Percentiles rank a stretch among this genome's conserved stretches.
Evolutionary conservation across 192 early-diverging fungal species (phyloP).

Genomic region (Coemansia sp.): DNA sequence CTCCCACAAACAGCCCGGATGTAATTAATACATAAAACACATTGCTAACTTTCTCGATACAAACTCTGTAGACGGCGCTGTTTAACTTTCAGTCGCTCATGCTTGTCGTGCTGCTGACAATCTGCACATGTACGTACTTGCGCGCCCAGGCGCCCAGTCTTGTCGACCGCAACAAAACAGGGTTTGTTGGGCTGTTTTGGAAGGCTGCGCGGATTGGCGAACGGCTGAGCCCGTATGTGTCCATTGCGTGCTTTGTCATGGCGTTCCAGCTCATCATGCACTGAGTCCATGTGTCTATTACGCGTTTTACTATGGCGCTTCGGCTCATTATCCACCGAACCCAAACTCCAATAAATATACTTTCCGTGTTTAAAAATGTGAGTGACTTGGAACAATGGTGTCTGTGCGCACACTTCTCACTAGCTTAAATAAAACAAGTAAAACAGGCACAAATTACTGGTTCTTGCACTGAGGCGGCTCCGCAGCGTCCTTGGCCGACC

Average conservation of each 20-base stretch:
- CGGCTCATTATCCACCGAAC: conserved; percentile 57
- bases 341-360: not conserved
- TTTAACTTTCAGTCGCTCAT: conserved; percentile 95
- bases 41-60: no score
- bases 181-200: conserved; percentile 89
- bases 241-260: conserved; percentile 86
- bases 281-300: conserved; percentile 71
- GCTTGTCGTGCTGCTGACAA: conserved; percentile 85
- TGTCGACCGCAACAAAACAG: conserved; percentile 86
- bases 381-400: no score
- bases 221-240: conserved; percentile 91
- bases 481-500: conserved; percentile 51
- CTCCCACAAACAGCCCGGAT: no score
- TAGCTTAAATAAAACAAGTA: not conserved
- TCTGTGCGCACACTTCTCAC: no score
- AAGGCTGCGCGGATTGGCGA: conserved; percentile 94
- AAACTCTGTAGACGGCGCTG: conserved; percentile 75
- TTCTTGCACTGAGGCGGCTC: conserved; percentile 58
- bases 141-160: conserved; percentile 84
- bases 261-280: conserved; percentile 66
- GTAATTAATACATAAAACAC: no score
- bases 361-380: not conserved
- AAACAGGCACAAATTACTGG: conserved; percentile 28
- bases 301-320: conserved; percentile 83
- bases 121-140: conserved; percentile 97